Percentiles rank a stretch among this genome's conserved stretches.
Evolutionary conservation across 768 basidiomycete species (phyloP).

Genomic region (Glaciozyma antarctica): DNA sequence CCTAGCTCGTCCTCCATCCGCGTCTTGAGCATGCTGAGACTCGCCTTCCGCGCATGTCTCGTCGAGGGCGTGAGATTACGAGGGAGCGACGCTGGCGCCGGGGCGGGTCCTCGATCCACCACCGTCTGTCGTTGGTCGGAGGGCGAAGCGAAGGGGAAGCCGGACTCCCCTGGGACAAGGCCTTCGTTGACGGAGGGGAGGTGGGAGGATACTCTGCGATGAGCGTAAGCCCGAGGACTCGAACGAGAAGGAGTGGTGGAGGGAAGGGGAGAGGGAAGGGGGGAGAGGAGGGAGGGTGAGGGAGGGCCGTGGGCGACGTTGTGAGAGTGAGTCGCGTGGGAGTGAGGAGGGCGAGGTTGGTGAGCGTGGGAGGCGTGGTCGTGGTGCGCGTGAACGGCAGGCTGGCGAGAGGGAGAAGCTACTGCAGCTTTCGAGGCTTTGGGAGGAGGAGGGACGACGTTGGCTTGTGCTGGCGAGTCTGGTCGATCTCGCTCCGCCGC

Average conservation of each 20-base stretch:
- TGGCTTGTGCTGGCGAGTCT: neutral
- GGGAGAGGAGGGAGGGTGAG: neutral
- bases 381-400: neutral
- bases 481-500: neutral
- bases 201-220: neutral
- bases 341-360: neutral
- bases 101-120: neutral
- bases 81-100: neutral
- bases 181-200: neutral
- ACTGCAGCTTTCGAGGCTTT: neutral
- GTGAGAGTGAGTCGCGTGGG: constrained; percentile 44
- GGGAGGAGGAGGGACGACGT: neutral
- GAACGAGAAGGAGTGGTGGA: neutral
- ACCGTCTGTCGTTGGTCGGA: neutral
- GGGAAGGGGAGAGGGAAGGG: neutral
- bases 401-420: neutral
- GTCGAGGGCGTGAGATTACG: neutral
- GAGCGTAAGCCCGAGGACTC: neutral
- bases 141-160: neutral
- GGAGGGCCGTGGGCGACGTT: neutral
- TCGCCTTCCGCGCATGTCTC: neutral
- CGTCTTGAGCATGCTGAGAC: constrained; percentile 4
- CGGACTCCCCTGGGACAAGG: neutral
- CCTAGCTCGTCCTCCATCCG: constrained; percentile 24
- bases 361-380: neutral